Percentiles rank a stretch among this genome's conserved stretches.
Evolutionary conservation across 805 yeast species (phyloP).

Genomic region (Yarrowia hollandica): DNA sequence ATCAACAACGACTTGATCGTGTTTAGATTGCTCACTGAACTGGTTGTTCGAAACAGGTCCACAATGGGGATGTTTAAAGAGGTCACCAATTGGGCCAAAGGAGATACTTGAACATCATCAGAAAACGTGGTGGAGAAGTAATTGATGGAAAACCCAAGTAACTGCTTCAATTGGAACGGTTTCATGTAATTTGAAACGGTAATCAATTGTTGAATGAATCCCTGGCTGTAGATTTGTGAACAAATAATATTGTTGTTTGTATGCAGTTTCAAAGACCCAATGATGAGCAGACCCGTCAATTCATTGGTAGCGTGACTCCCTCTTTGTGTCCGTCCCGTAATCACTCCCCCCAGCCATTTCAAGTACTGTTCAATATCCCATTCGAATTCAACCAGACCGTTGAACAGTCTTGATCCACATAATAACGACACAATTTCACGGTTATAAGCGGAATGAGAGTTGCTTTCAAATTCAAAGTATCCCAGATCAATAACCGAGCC

Average conservation of each 20-base stretch:
- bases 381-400: background rate
- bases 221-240: background rate
- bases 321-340: background rate
- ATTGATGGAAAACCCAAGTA: background rate
- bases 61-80: background rate
- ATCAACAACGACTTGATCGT: slow-evolving; percentile 1
- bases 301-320: background rate
- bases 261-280: background rate
- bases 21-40: background rate
- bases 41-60: background rate
- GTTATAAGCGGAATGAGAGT: background rate
- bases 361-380: slow-evolving; percentile 1
- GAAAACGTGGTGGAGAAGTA: background rate
- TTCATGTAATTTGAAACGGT: background rate
- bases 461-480: background rate
- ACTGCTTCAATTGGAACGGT: slow-evolving; percentile 3
- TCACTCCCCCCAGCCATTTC: slow-evolving; percentile 1
- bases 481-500: background rate
- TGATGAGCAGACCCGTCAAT: background rate
- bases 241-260: background rate
- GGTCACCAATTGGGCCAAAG: background rate
- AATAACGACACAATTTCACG: background rate
- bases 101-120: background rate
- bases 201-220: background rate
- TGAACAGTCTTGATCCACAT: slow-evolving; percentile 9